Base-by-base conservation (phyloP, 2,329 filamentous ascomycete species). In the Chaetothyriales sp. region DNA sequence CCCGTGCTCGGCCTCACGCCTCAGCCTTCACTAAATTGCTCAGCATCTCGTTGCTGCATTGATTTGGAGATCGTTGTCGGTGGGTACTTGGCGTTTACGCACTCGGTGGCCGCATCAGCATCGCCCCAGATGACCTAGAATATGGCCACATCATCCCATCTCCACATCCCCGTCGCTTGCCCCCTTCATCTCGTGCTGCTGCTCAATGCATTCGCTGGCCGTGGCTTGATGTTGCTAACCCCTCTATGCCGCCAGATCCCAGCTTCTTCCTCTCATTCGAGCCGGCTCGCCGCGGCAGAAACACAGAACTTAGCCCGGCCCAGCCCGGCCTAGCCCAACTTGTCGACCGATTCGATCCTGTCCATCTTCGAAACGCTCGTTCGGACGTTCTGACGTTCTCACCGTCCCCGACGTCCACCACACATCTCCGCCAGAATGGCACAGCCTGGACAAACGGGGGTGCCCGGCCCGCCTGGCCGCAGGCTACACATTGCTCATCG, bases 401-500 rank as follows among this genome's bases (percentile, higher is more conserved):
- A n/a, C n/a, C n/a, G n/a, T n/a, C 33, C 15, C 10, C 33, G 10
- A 15, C 10, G 10, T 40, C 33, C 19, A 54, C 25, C n/a, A n/a
- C n/a, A n/a, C n/a, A n/a, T n/a, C n/a, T 43, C 25, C 43, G 46
- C 33, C 45, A 57, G n/a, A 67, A 86, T 86, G 82, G 82, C 82
- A 66, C 81, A 81, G 67, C 77, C 82, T 69, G 77, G 78, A 63
- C 69, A 74, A 62, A 69, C 70, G 57, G 70, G 70, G 53, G 69
- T 70, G 54, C 73, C 75, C 67, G 89, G 88, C 62, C 86, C 87
- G 64, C 73, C 83, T 67, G 89, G 89, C 66, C 89, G 90, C 67
- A 85, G 89, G 69, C 81, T 97, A 69, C 89, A 97, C 75, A 95
- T 97, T 72, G 90, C 90, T 65, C 90, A 97, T 76, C 85, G 90